Conservation (phyloP, 208 protist species). For the Blastocrithidia nonstop region DNA sequence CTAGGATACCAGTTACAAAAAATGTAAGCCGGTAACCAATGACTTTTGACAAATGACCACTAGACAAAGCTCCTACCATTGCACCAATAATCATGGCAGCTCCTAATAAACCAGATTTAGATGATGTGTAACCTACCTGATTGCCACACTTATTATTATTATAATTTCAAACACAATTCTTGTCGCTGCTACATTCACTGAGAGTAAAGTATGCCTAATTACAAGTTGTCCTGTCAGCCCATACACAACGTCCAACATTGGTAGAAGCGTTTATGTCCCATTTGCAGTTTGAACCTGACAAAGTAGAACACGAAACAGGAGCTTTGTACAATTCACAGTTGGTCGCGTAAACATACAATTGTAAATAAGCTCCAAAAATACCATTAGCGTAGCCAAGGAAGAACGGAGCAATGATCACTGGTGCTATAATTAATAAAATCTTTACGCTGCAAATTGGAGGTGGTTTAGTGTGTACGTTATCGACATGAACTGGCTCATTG, state of each 20-base stretch:
- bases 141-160: constrained; percentile 11
- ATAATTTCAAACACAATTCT: constrained; percentile 20
- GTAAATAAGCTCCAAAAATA: constrained; percentile 17
- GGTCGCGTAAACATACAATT: constrained; percentile 16
- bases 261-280: constrained; percentile 6
- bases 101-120: constrained; percentile 29
- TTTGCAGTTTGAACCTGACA: constrained; percentile 11
- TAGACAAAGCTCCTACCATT: constrained; percentile 22
- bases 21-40: constrained; percentile 23
- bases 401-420: constrained; percentile 9
- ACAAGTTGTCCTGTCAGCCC: constrained; percentile 15
- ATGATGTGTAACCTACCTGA: constrained; percentile 19
- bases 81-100: constrained; percentile 45
- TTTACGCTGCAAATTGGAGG: constrained; percentile 6
- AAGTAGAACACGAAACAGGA: constrained; percentile 7
- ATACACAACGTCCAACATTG: constrained; percentile 9
- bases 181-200: constrained; percentile 6
- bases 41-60: constrained; percentile 13
- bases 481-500: background rate
- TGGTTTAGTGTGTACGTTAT: too few relatives aligned
- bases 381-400: constrained; percentile 28
- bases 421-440: constrained; percentile 15
- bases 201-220: constrained; percentile 7
- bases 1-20: constrained; percentile 17
- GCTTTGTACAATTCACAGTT: constrained; percentile 28